Base-by-base conservation (phyloP, 148 eudicot genomes). In the Tetragonia tetragonoides region DNA sequence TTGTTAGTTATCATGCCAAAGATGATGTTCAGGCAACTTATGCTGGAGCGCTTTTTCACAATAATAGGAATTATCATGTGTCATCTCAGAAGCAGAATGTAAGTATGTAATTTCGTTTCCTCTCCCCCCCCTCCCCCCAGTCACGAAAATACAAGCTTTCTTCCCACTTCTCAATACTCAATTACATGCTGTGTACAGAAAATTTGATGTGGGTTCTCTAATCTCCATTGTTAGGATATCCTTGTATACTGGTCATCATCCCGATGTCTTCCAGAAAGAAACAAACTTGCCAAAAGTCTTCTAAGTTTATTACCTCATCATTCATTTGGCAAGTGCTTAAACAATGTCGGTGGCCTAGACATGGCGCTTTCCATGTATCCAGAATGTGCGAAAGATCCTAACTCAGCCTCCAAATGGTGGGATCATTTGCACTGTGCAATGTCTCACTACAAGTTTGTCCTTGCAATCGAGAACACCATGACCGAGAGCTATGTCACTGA, bases 181-280 rank as follows among this genome's bases (percentile, higher is more conserved):
- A 34, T 69, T 6, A 34, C 46, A 53, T 53, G 23, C n/a, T 42
- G 37, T 41, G 23, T 47, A 8, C 61, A 17, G 20, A 6, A 47
- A 21, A 61, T 75, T 28, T 81, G 9, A 72, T 24, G 78, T 23
- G 14, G 21, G 28, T 11, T 73, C 37, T 20, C n/a, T n/a, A n/a
- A n/a, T 75, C 41, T 66, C 7, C 49, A 49, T 79, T 78, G 79
- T 40, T 84, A 95, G 99, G 97, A 93, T 60, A 84, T 88, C 20
- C 94, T 95, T 28, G 89, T 95, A 75, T 95, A 95, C 77, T 95
- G 99, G 99, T 95, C 99, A n/a, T 95, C 99, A 28, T 95, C 99
- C 5, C 97, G 99, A n/a, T 95, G 99, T 78, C 89, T 95, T 70
- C 83, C 93, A 42, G 73, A 84, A 77, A 87, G 99, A 86, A 93